Base-by-base conservation (phyloP, 2,329 filamentous ascomycete species). In the Pyrenochaeta sp. region DNA sequence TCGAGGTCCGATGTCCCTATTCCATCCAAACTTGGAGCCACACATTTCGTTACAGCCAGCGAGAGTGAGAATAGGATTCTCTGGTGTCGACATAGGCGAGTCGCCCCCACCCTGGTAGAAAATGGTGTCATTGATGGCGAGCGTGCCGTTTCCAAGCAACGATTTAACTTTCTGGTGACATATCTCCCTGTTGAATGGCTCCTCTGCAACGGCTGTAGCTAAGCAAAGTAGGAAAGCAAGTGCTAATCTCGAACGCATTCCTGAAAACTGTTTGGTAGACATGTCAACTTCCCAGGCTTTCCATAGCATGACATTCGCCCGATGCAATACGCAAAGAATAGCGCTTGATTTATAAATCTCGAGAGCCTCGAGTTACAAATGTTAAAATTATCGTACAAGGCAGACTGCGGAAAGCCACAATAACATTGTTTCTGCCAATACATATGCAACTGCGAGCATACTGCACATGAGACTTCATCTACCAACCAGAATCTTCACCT, bases 1-100 rank as follows among this genome's bases (percentile, higher is more conserved):
- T 17, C 64, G 54, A 20, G 59, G 61, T 4, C 58, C 63, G 27
- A 51, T 52, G 32, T 67, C 64, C 3, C n/a, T 11, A 36, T 67
- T 66, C 54, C 59, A 67, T 7, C 44, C 41, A 21, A 43, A 43
- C 2, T 30, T 27, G 9, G 18, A 21, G 7, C 56, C 56, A 37
- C 58, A 61, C 14, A 53, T 14, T 20, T 46, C 15, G n/a, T 54
- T 45, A 42, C 58, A 61, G 7, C 56, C 52, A 14, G 15, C 20
- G n/a, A 56, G 21, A 12, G 41, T 59, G 2, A 61, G 32, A 58
- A 39, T 20, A 4, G 57, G 57, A 10, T 39, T 20, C 10, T 49
- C 43, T 12, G 40, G 42, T 12, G 33, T 33, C 9, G 56, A 56
- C 29, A 43, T 41, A 17, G 47, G 20, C n/a, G 10, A 37, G 30